Percentiles rank a stretch among this genome's conserved stretches.
phyloP scores from a whole-genome alignment of 768 basidiomycete species.

The Russula sp. region DNA sequence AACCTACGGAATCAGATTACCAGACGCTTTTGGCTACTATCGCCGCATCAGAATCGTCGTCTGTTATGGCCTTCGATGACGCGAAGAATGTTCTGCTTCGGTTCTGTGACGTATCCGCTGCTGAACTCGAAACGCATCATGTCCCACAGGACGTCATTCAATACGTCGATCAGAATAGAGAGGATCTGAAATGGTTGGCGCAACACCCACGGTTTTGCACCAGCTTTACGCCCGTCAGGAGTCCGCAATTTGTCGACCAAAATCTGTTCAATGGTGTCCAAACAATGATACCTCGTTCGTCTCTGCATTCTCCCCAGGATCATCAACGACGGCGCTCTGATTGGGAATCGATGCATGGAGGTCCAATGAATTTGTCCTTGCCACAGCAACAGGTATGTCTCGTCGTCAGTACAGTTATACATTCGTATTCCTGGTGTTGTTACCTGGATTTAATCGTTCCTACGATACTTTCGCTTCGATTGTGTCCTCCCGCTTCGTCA shows the following conservation, averaged over 20 bases:
- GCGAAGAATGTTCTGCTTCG: slow-evolving; percentile 4
- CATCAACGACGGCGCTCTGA: slow-evolving; percentile 15
- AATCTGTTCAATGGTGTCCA: slow-evolving; percentile 1
- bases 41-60: background rate
- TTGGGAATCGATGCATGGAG: slow-evolving; percentile 14
- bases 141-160: background rate
- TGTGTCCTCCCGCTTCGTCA: slow-evolving; percentile 5
- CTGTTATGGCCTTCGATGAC: background rate
- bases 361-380: background rate
- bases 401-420: background rate
- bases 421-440: background rate
- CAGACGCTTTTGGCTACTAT: background rate
- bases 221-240: background rate
- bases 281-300: background rate
- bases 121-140: slow-evolving; percentile 8
- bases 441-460: background rate
- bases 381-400: slow-evolving; percentile 20
- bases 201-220: slow-evolving; percentile 3
- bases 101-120: slow-evolving; percentile 1
- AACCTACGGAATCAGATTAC: slow-evolving; percentile 14
- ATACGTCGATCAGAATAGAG: slow-evolving; percentile 8
- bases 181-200: background rate
- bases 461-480: background rate
- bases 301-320: background rate
- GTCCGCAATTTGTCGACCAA: background rate